Percentiles rank a stretch among this genome's conserved stretches.
Evolutionary conservation across 805 yeast genomes (phyloP).

Genomic region (Starmerella apicola): DNA sequence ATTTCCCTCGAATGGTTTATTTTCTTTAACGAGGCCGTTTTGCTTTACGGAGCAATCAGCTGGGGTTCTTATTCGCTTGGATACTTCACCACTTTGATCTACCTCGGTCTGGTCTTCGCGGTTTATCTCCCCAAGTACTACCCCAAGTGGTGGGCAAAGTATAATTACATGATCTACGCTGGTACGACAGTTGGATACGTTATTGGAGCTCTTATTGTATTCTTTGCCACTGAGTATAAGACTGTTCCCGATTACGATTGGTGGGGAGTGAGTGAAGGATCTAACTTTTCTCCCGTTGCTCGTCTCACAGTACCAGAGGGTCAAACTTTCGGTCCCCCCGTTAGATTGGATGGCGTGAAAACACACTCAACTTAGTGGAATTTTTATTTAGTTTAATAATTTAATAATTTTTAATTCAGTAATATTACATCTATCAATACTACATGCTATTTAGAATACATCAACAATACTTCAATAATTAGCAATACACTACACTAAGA

Average conservation of each 20-base stretch:
- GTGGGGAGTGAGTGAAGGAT: constrained; percentile 50
- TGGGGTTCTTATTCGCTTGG: constrained; percentile 26
- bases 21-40: constrained; percentile 35
- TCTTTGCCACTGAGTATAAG: constrained; percentile 37
- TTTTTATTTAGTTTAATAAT: too few species aligned
- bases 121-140: constrained; percentile 36
- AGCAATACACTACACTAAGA: too few species aligned
- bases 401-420: too few species aligned
- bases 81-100: constrained; percentile 20
- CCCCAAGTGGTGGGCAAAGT: constrained; percentile 44
- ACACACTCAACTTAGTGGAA: too few species aligned
- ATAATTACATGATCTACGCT: constrained; percentile 41
- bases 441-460: too few species aligned
- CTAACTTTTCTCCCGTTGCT: neutral
- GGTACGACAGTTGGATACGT: constrained; percentile 53
- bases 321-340: too few species aligned
- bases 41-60: constrained; percentile 33
- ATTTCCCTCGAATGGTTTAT: constrained; percentile 21
- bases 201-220: constrained; percentile 44
- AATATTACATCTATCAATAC: too few species aligned
- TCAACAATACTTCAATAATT: too few species aligned
- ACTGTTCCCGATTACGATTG: constrained; percentile 36
- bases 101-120: constrained; percentile 33
- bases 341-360: too few species aligned
- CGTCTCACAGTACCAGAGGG: too few species aligned